Conservation (phyloP, 768 basidiomycete genomes). For the Suillus clintonianus region DNA sequence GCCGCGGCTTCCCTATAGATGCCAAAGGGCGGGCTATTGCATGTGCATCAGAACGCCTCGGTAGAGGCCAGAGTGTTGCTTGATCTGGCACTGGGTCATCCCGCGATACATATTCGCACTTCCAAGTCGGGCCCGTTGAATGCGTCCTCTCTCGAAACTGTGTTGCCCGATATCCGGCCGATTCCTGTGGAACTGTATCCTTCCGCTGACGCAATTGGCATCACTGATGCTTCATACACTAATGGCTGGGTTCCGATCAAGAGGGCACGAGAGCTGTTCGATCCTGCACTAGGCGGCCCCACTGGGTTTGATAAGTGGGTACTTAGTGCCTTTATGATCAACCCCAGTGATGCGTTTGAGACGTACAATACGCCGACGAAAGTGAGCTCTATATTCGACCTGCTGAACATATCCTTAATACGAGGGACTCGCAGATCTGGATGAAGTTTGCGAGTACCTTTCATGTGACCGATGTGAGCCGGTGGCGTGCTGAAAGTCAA, state of each 20-base stretch:
- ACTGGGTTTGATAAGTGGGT: conserved; percentile 47
- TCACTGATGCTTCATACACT: conserved; percentile 32
- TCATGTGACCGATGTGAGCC: conserved; percentile 22
- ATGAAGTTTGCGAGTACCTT: conserved; percentile 22
- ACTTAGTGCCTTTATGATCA: conserved; percentile 37
- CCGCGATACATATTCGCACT: conserved; percentile 42
- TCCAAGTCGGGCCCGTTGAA: conserved; percentile 22
- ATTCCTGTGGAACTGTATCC: conserved; percentile 27
- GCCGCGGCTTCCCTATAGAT: conserved; percentile 28
- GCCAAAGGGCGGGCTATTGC: conserved; percentile 50
- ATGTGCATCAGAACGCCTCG: conserved; percentile 45
- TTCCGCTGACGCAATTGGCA: conserved; percentile 15
- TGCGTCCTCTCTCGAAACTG: conserved; percentile 20
- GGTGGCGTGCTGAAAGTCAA: conserved; percentile 19
- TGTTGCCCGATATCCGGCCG: conserved; percentile 38
- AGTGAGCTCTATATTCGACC: conserved; percentile 20
- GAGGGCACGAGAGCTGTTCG: conserved; percentile 37
- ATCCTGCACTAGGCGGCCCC: conserved; percentile 36
- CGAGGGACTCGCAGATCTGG: conserved; percentile 18
- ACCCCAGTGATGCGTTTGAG: conserved; percentile 45
- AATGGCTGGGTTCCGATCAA: conserved; percentile 37
- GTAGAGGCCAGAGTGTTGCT: conserved; percentile 39
- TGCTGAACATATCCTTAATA: not conserved
- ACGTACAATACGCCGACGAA: conserved; percentile 44
- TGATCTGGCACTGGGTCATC: conserved; percentile 37